Percentiles rank a stretch among this genome's conserved stretches.
Conservation (phyloP, 768 basidiomycete genomes). For the Podaxis sp. region DNA sequence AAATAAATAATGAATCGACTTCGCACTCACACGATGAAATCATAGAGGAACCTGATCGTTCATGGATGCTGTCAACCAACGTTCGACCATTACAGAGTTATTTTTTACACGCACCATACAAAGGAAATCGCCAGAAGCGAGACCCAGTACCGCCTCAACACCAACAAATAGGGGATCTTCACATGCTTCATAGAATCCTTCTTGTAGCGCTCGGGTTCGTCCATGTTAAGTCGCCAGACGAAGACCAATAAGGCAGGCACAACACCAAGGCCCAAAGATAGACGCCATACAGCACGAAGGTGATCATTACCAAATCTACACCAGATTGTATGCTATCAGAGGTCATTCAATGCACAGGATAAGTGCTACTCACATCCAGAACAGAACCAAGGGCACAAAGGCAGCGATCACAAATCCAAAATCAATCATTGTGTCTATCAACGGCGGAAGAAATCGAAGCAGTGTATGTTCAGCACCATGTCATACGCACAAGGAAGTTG, state of each 20-base stretch:
- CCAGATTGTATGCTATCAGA: not conserved
- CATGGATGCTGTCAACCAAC: not conserved
- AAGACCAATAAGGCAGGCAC: constrained; percentile 80
- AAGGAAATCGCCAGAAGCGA: constrained; percentile 70
- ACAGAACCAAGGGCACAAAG: constrained; percentile 81
- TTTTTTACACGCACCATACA: constrained; percentile 51
- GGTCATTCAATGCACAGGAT: not conserved
- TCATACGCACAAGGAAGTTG: not conserved
- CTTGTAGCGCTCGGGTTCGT: constrained; percentile 70
- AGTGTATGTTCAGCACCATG: not conserved
- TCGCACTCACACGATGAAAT: constrained; percentile 63
- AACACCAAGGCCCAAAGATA: constrained; percentile 80
- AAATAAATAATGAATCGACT: not conserved
- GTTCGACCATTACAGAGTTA: not conserved
- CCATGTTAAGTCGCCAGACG: constrained; percentile 82
- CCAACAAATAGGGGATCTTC: constrained; percentile 69
- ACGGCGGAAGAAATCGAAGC: not conserved
- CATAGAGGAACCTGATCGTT: constrained; percentile 62
- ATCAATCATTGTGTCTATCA: constrained; percentile 78
- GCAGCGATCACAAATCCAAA: constrained; percentile 74
- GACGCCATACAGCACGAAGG: constrained; percentile 82
- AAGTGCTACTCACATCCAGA: constrained; percentile 68
- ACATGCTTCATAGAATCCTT: constrained; percentile 77
- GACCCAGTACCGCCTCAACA: constrained; percentile 77
- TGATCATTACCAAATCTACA: constrained; percentile 71